Base-by-base conservation (phyloP, 345 rosid genomes). In the Salix koriyanagi region DNA sequence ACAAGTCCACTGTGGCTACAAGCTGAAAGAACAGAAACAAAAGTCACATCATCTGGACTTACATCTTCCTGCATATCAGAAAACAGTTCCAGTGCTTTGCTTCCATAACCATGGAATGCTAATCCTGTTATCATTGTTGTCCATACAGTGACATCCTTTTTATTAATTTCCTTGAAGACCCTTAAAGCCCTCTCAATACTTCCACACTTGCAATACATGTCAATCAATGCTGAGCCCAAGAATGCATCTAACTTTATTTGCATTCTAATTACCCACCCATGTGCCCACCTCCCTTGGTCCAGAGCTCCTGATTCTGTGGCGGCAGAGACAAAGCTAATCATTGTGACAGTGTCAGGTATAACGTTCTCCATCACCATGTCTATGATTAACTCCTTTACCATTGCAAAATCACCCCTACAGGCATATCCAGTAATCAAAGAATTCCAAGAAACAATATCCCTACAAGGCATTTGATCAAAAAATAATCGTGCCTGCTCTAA, bases 1-100 rank as follows among this genome's bases (percentile, higher is more conserved):
- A 75, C 79, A 15, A 79, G 78, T 39, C 82, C 82, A 54, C 75
- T 34, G 23, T 79, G 82, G 42, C 79, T 79, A 52, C 82, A 79
- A 14, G 82, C 82, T 25, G 79, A 39, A 26, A 75, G 79, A 65
- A 79, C 67, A 64, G 75, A 62, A 70, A 79, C 21, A 70, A 75
- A 79, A 13, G 79, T 79, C 10, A 79, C 67, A 19, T 75, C 78
- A 32, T 79, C 71, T 62, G 82, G 82, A 50, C 19, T 64, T 41
- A 18, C 71, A 26, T 65, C 10, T 23, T 65, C 60, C 42, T 79
- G 78, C 82, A 75, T 79, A 67, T 69, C 62, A 21, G 60, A 79
- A 34, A 75, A 75, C 34, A 79, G 75, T 37, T 79, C 46, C 52
- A 74, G 28, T 11, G 78, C 78, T 70, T 74, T 75, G 28, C 41